A percentile compares a stretch with the other conserved stretches of the same genome.
phyloP scores from a whole-genome alignment of 2,329 filamentous ascomycete genomes.

The Ophiostoma ulmi region DNA sequence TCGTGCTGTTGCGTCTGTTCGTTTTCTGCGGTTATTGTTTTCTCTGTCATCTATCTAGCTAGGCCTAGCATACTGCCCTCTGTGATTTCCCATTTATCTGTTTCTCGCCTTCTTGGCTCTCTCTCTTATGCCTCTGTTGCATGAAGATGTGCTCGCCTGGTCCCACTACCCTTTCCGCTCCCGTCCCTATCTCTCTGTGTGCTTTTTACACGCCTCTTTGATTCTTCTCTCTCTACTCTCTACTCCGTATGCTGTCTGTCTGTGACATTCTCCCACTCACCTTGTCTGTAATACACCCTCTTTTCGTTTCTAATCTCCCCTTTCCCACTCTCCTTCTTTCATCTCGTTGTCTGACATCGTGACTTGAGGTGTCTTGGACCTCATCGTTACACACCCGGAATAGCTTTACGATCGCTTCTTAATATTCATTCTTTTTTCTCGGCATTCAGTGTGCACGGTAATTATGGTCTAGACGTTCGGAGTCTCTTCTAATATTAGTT shows the following conservation, averaged over 20 bases:
- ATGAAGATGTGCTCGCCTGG: slow-evolving; percentile 19
- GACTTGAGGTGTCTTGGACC: slow-evolving; percentile 15
- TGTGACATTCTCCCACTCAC: neutral
- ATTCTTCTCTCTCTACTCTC: neutral
- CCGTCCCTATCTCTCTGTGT: slow-evolving; percentile 13
- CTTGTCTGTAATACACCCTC: neutral
- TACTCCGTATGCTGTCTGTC: neutral
- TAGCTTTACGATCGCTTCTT: slow-evolving; percentile 22
- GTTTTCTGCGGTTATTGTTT: neutral
- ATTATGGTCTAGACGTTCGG: slow-evolving; percentile 3
- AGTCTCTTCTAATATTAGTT: neutral
- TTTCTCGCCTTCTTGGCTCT: neutral
- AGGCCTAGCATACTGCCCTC: neutral
- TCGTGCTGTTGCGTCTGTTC: neutral
- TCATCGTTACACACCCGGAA: slow-evolving; percentile 29
- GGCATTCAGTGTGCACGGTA: slow-evolving; percentile 3
- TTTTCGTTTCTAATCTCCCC: slow-evolving; percentile 6
- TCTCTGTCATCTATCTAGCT: neutral
- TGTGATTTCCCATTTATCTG: neutral
- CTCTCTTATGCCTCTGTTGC: slow-evolving; percentile 13
- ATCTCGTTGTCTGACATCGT: slow-evolving; percentile 15
- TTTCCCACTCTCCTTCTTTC: slow-evolving; percentile 18
- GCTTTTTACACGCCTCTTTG: neutral
- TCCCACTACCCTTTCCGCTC: slow-evolving; percentile 11
- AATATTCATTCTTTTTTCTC: neutral